Conservation (phyloP, 495 filamentous ascomycete genomes). For the Penicillium nucicola region DNA sequence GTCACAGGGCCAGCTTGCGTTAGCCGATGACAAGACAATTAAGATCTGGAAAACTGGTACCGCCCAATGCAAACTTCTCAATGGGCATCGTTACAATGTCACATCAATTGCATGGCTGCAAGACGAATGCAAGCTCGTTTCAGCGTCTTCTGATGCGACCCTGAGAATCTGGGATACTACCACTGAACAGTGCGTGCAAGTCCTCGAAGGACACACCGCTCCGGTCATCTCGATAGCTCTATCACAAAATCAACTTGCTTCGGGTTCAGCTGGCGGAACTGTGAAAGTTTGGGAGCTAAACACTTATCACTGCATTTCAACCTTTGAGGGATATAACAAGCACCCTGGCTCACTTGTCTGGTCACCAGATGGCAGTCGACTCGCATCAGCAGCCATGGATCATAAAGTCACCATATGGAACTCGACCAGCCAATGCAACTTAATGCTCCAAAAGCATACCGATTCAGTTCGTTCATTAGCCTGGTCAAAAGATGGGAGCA, state of each 20-base stretch:
- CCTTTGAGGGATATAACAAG: conserved; percentile 16
- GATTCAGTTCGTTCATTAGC: not conserved
- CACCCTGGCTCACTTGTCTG: conserved; percentile 18
- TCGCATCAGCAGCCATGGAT: conserved; percentile 15
- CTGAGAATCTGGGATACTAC: conserved; percentile 17
- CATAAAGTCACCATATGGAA: conserved; percentile 16
- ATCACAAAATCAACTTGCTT: conserved; percentile 30
- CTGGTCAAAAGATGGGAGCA: conserved; percentile 6
- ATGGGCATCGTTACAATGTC: conserved; percentile 17
- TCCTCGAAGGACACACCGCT: not conserved
- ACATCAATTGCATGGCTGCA: conserved; percentile 22
- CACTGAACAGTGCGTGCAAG: conserved; percentile 7
- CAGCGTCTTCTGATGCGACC: conserved; percentile 7
- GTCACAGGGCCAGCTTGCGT: conserved; percentile 31
- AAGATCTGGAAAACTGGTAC: conserved; percentile 25
- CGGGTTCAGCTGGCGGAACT: conserved; percentile 26
- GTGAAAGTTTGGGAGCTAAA: conserved; percentile 24
- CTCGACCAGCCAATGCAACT: not conserved
- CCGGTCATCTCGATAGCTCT: conserved; percentile 14
- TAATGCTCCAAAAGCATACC: not conserved
- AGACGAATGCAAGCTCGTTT: conserved; percentile 17
- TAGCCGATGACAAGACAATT: conserved; percentile 27
- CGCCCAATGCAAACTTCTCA: conserved; percentile 11
- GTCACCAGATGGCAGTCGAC: conserved; percentile 16
- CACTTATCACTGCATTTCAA: conserved; percentile 12